Conservation (phyloP, 805 yeast species). For the Cephaloascus fragrans region DNA sequence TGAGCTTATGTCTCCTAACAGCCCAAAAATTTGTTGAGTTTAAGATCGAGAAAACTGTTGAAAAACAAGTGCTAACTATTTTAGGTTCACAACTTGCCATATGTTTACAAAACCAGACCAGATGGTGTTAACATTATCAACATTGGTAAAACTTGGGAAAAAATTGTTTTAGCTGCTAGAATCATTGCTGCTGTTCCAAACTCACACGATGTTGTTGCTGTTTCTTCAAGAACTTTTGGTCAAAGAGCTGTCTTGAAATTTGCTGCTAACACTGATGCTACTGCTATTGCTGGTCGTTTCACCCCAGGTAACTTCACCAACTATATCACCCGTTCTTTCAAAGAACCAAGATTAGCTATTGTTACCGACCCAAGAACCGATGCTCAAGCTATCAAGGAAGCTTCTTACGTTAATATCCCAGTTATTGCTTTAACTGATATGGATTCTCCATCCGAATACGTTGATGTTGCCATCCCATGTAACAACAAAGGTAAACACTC, state of each 20-base stretch:
- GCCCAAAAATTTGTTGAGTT: no score
- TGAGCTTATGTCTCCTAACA: no score
- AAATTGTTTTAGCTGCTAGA: conserved; percentile 98
- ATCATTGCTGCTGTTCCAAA: conserved; percentile 99
- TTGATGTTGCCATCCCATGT: conserved; percentile 99
- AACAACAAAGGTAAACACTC: conserved; percentile 99
- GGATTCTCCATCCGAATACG: conserved; percentile 98
- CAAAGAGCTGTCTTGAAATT: conserved; percentile 99
- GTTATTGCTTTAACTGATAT: conserved; percentile 98
- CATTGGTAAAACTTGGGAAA: conserved; percentile 99
- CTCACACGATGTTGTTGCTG: conserved; percentile 97
- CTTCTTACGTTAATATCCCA: conserved; percentile 99
- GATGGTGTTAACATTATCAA: conserved; percentile 99
- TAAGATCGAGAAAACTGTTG: no score
- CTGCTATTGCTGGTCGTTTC: conserved; percentile 99
- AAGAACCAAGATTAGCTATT: conserved; percentile 98
- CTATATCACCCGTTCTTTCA: conserved; percentile 99
- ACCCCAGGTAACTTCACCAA: conserved; percentile 99
- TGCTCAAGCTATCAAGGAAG: conserved; percentile 99
- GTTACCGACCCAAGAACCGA: conserved; percentile 99
- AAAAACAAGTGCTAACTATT: conserved; percentile 5
- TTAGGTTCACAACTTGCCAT: conserved; percentile 92
- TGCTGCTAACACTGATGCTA: conserved; percentile 99
- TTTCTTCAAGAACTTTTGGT: conserved; percentile 98
- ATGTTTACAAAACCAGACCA: conserved; percentile 97